Evolutionary conservation across 768 basidiomycete species (phyloP), one percentile per base, ranked within the genome.

Genomic region (Kwoniella newhampshirensis): DNA sequence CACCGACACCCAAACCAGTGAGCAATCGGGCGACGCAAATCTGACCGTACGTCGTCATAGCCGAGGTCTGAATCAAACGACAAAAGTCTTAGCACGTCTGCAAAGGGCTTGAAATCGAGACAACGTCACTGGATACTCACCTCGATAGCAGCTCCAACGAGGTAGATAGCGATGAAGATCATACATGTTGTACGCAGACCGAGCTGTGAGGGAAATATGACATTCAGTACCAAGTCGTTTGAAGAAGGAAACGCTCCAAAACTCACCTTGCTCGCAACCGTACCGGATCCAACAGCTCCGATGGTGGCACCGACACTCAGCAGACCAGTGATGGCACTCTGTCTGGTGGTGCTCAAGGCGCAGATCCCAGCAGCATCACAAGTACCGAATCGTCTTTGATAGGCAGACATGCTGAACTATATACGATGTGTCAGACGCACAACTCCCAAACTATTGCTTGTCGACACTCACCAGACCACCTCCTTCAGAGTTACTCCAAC

Each of bases 71-170:
- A 13, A 1, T 13, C 21, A 15, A 18, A 13, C n/a, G n/a, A n/a
- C n/a, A n/a, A n/a, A n/a, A n/a, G n/a, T n/a, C n/a, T n/a, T n/a
- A n/a, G n/a, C n/a, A n/a, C n/a, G n/a, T n/a, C n/a, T n/a, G n/a
- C n/a, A n/a, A n/a, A n/a, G n/a, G n/a, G n/a, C n/a, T n/a, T n/a
- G n/a, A n/a, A n/a, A n/a, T n/a, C n/a, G n/a, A n/a, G n/a, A n/a
- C n/a, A n/a, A n/a, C n/a, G n/a, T n/a, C n/a, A n/a, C n/a, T n/a
- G n/a, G n/a, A 27, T 2, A 63, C 66, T 51, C 41, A 66, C 62
- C 44, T 75, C 74, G 59, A 75, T 75, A 35, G 71, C 74, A 51
- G 72, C 68, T 47, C 74, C 74, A 54, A 68, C 56, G 46, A 75
- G 63, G 65, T 70, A 69, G 48, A 73, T 59, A 48, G 63, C 51